Conservation (phyloP, 768 basidiomycete species). For the Amanita jacksonii region DNA sequence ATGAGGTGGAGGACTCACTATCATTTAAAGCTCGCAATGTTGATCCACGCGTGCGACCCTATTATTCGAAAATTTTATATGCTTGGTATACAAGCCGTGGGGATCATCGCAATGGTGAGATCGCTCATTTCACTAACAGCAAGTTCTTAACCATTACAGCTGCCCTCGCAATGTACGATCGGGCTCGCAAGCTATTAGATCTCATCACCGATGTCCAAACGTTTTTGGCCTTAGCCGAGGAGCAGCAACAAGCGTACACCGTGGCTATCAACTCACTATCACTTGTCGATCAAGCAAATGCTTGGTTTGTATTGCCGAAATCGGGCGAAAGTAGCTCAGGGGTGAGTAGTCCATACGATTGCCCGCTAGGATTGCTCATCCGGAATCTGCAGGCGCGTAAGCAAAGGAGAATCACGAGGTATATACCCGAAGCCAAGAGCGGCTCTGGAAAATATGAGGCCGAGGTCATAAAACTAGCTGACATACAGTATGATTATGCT, state of each 20-base stretch:
- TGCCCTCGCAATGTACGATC: constrained; percentile 87
- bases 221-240: constrained; percentile 42
- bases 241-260: constrained; percentile 72
- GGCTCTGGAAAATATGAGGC: constrained; percentile 52
- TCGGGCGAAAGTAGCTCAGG: constrained; percentile 35
- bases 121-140: constrained; percentile 6
- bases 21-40: constrained; percentile 91
- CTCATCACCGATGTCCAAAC: constrained; percentile 32
- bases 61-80: constrained; percentile 88
- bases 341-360: constrained; percentile 29
- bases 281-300: constrained; percentile 68
- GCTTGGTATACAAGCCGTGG: constrained; percentile 84
- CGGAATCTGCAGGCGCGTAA: constrained; percentile 45
- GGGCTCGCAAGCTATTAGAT: constrained; percentile 69
- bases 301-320: constrained; percentile 71
- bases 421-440: constrained; percentile 72
- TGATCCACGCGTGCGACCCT: constrained; percentile 77
- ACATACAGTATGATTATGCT: constrained; percentile 72
- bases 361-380: constrained; percentile 10
- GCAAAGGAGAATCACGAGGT: constrained; percentile 58
- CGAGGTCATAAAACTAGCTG: constrained; percentile 71
- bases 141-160: constrained; percentile 37
- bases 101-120: constrained; percentile 86
- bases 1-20: constrained; percentile 82
- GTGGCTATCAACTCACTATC: constrained; percentile 86